Evolutionary conservation across 768 basidiomycete species (phyloP).

Genomic region (Neoboletus magnificus): DNA sequence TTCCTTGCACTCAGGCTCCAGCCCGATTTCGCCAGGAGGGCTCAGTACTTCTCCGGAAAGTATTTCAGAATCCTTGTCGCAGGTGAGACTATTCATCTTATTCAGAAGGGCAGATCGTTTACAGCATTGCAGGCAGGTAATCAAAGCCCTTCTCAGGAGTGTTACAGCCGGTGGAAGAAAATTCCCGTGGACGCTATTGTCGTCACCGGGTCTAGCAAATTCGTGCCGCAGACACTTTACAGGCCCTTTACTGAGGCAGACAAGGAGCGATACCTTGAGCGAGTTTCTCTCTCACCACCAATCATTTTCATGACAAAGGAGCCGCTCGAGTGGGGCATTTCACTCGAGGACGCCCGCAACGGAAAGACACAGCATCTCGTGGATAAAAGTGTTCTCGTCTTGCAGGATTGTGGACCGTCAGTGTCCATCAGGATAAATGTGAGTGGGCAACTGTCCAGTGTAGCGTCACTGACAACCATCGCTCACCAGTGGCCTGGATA

Average conservation of each 20-base stretch:
- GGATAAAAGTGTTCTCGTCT: constrained; percentile 56
- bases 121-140: neutral
- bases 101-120: neutral
- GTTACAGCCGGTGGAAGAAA: constrained; percentile 14
- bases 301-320: constrained; percentile 57
- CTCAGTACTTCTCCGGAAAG: neutral
- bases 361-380: constrained; percentile 51
- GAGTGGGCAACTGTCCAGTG: neutral
- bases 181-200: constrained; percentile 10
- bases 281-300: constrained; percentile 54
- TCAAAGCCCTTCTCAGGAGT: constrained; percentile 12
- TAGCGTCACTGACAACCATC: neutral
- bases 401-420: constrained; percentile 65
- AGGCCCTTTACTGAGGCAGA: constrained; percentile 70
- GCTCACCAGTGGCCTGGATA: constrained; percentile 71
- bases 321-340: constrained; percentile 57
- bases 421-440: constrained; percentile 73
- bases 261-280: constrained; percentile 68
- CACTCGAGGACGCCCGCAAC: constrained; percentile 56
- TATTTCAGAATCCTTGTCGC: neutral
- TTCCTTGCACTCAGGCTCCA: neutral
- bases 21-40: neutral
- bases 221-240: constrained; percentile 67
- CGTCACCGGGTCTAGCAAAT: constrained; percentile 37
- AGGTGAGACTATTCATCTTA: constrained; percentile 1